Evolutionary conservation across 805 yeast genomes (phyloP).

Genomic region (Starmera dryadoides): DNA sequence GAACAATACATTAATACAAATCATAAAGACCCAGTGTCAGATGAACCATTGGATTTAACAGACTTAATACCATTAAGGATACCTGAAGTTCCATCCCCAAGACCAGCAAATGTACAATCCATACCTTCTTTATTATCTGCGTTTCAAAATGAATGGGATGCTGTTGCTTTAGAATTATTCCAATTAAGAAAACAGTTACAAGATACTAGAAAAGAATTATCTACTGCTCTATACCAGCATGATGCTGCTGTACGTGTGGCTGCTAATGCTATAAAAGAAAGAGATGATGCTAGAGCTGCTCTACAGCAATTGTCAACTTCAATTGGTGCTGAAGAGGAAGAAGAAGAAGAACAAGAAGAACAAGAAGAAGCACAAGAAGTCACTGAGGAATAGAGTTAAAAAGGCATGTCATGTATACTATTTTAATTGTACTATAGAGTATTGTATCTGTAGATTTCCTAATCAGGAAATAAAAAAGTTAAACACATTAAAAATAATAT

Average conservation of each 20-base stretch:
- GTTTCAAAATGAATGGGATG: constrained; percentile 87
- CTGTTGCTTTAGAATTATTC: constrained; percentile 74
- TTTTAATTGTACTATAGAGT: not conserved
- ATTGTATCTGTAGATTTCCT: not conserved
- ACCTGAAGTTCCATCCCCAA: constrained; percentile 26
- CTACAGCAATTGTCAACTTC: constrained; percentile 46
- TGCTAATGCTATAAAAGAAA: constrained; percentile 62
- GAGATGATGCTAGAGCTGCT: constrained; percentile 67
- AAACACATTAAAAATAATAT: not conserved
- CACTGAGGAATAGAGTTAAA: not conserved
- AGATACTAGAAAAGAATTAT: constrained; percentile 61
- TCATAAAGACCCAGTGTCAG: constrained; percentile 70
- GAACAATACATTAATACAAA: constrained; percentile 55
- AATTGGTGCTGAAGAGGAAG: constrained; percentile 21
- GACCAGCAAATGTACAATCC: constrained; percentile 47
- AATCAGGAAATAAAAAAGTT: not conserved
- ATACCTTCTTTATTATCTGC: constrained; percentile 72
- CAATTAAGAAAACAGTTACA: constrained; percentile 66
- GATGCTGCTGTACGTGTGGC: constrained; percentile 92
- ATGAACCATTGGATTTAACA: constrained; percentile 47
- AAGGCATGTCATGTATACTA: not conserved
- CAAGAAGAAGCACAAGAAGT: constrained; percentile 1
- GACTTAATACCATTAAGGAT: constrained; percentile 46
- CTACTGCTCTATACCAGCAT: constrained; percentile 71
- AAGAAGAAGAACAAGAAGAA: not conserved